These are phyloP conservation scores for Bertia moriformis DNA, from an alignment of 2,329 filamentous ascomycete genomes.

Conservation along the genomic window DNA sequence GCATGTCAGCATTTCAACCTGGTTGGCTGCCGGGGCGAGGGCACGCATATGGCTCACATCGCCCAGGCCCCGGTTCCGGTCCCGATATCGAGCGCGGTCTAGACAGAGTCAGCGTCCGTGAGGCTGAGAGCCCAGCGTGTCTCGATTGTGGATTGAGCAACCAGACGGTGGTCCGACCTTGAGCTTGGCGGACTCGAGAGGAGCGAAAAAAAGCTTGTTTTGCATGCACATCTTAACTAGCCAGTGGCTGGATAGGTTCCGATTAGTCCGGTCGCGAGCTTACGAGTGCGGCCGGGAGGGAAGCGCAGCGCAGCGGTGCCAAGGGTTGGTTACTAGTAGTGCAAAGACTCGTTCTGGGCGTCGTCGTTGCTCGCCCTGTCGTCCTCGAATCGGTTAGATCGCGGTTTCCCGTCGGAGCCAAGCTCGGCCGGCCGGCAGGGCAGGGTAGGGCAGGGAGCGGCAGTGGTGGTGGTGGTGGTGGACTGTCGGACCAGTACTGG, in stretches of 20 bases:
- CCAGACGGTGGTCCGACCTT: background rate
- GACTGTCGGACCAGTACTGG: background rate
- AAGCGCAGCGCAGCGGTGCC: background rate
- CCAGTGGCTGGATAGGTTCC: slow-evolving; percentile 3
- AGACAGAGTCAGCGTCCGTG: slow-evolving; percentile 1
- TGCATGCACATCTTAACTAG: slow-evolving; percentile 3
- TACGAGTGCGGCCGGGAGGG: background rate
- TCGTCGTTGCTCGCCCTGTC: no score
- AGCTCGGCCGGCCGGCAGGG: background rate
- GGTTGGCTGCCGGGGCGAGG: background rate
- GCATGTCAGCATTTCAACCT: background rate
- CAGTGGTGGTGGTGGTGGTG: background rate
- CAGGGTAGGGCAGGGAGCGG: background rate
- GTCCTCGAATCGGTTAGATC: no score
- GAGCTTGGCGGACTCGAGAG: slow-evolving; percentile 3
- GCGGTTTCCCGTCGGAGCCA: no score
- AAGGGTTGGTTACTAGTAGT: background rate
- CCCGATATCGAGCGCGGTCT: slow-evolving; percentile 8
- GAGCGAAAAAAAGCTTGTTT: slow-evolving; percentile 7
- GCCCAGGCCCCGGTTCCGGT: slow-evolving; percentile 11
- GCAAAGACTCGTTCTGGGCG: background rate
- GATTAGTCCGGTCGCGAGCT: background rate
- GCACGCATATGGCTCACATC: slow-evolving; percentile 4
- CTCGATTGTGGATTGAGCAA: background rate
- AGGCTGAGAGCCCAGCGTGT: background rate